These are phyloP conservation scores for Ceratocystiopsis minuta DNA, from an alignment of 2,329 filamentous ascomycete genomes.

Conservation along the genomic window DNA sequence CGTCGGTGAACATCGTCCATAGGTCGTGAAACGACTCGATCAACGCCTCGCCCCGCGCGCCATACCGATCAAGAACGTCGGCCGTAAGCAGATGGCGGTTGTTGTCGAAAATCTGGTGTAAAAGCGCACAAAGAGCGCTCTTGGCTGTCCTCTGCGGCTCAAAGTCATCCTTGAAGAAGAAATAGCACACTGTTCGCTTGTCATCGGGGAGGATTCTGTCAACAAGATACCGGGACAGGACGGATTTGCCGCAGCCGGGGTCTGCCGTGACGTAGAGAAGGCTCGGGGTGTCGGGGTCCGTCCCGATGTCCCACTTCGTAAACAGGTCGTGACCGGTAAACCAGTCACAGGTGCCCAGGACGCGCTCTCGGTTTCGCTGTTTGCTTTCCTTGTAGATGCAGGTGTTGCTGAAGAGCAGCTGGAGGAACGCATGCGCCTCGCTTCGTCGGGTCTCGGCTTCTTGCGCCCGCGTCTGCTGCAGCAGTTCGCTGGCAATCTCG, in stretches of 20 bases:
- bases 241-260: neutral
- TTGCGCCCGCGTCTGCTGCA: neutral
- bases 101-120: constrained; percentile 4
- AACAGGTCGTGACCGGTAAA: neutral
- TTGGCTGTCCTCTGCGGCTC: neutral
- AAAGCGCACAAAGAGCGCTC: constrained; percentile 1
- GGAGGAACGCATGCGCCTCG: neutral
- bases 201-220: neutral
- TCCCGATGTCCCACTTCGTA: neutral
- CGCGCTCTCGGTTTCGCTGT: neutral
- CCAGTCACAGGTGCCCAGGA: neutral
- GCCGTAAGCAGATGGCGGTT: neutral
- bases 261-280: neutral
- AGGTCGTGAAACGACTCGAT: neutral
- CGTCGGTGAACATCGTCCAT: neutral
- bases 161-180: constrained; percentile 7
- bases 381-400: neutral
- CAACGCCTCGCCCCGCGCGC: neutral
- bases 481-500: neutral
- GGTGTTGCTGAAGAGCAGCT: neutral
- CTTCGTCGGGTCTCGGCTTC: neutral
- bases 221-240: neutral
- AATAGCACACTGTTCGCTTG: constrained; percentile 1
- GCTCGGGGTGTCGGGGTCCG: neutral
- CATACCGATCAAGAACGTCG: neutral